phyloP scores from a whole-genome alignment of 495 filamentous ascomycete genomes.

The Neurospora terricola region DNA sequence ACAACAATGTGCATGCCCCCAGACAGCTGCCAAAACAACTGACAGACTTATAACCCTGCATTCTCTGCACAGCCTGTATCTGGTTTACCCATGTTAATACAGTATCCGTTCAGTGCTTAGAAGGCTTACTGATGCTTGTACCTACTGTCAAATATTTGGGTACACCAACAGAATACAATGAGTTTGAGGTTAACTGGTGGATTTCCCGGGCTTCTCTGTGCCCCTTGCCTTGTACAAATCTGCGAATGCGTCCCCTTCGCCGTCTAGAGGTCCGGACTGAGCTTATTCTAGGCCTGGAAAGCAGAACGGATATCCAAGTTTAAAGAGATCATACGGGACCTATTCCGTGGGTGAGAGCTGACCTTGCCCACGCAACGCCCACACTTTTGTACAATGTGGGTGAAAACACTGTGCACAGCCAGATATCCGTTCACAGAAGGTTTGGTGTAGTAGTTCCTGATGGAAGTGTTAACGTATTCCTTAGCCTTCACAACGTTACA shows the following conservation, averaged over 20 bases:
- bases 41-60: neutral
- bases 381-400: neutral
- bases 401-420: neutral
- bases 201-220: neutral
- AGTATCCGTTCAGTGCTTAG: neutral
- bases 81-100: neutral
- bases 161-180: neutral
- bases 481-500: neutral
- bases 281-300: neutral
- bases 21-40: neutral
- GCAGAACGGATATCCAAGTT: neutral
- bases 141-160: neutral
- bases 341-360: neutral
- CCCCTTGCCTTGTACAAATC: neutral
- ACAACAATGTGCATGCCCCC: neutral
- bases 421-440: neutral
- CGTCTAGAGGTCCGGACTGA: neutral
- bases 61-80: neutral
- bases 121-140: neutral
- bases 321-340: neutral
- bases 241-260: neutral
- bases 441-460: neutral
- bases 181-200: neutral
- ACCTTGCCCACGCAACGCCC: neutral
- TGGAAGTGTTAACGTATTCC: neutral